Conservation (phyloP, 164 flowering plant genomes). For the Vitis rotundifolia region DNA sequence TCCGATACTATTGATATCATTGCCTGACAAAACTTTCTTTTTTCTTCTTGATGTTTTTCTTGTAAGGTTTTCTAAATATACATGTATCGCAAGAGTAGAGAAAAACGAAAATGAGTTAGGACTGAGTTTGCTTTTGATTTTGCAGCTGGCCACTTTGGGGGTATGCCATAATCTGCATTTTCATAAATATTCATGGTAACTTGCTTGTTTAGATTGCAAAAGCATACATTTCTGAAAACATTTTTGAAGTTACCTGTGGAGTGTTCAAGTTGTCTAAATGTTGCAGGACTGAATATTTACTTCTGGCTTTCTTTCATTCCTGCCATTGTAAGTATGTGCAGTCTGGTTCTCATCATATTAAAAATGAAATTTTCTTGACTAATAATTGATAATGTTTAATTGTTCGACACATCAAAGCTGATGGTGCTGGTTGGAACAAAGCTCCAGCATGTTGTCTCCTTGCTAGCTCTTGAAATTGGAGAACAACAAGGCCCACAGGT, state of each 20-base stretch:
- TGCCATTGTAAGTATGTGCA: constrained; percentile 62
- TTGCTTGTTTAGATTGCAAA: not conserved
- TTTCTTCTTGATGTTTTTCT: not conserved
- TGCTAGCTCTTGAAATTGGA: constrained; percentile 76
- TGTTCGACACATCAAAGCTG: constrained; percentile 44
- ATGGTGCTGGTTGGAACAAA: constrained; percentile 93
- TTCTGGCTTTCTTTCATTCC: constrained; percentile 98
- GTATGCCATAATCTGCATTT: constrained; percentile 90
- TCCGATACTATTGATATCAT: too few species aligned
- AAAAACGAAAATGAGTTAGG: not conserved
- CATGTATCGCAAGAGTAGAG: not conserved
- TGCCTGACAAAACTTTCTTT: not conserved
- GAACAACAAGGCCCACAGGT: constrained; percentile 56
- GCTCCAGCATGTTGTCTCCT: constrained; percentile 88
- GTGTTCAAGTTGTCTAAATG: constrained; percentile 9
- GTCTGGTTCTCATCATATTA: not conserved
- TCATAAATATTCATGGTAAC: constrained; percentile 86
- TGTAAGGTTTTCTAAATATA: too few species aligned
- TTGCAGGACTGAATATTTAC: constrained; percentile 82
- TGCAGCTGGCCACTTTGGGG: constrained; percentile 97
- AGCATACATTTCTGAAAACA: not conserved
- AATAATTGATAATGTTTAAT: not conserved
- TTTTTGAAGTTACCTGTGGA: not conserved
- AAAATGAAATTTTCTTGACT: not conserved
- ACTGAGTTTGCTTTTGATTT: constrained; percentile 2